Conservation (phyloP, 768 basidiomycete genomes). For the Leccinum aurantiacum region DNA sequence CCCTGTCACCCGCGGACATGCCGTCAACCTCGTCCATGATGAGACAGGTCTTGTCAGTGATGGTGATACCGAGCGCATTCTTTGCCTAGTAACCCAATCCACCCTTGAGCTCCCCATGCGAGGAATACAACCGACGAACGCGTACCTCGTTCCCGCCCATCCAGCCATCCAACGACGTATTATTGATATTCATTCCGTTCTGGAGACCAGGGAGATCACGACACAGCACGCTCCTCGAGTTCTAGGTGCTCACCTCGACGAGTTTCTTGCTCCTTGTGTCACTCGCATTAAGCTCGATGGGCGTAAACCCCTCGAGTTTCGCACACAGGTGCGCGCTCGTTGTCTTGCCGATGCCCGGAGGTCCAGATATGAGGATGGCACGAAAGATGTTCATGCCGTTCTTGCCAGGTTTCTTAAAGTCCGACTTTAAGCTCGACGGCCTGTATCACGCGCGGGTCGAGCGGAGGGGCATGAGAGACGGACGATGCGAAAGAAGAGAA, state of each 20-base stretch:
- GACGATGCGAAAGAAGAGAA: not conserved
- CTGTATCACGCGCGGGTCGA: constrained; percentile 39
- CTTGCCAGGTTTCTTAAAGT: constrained; percentile 95
- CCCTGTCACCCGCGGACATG: constrained; percentile 97
- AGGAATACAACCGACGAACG: constrained; percentile 23
- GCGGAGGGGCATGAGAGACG: not conserved
- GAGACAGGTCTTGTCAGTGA: constrained; percentile 80
- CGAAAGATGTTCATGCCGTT: constrained; percentile 83
- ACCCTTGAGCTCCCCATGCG: not conserved
- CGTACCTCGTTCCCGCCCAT: constrained; percentile 59
- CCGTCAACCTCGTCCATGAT: constrained; percentile 99
- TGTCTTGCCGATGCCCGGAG: constrained; percentile 98
- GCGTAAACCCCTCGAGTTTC: constrained; percentile 84
- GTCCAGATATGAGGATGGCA: constrained; percentile 86
- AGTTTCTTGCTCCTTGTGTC: constrained; percentile 96
- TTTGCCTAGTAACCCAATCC: constrained; percentile 40
- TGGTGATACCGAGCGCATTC: constrained; percentile 67
- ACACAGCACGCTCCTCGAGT: not conserved
- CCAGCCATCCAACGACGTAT: constrained; percentile 86
- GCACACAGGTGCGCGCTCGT: constrained; percentile 93
- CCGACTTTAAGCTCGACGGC: constrained; percentile 66
- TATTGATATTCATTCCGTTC: constrained; percentile 89
- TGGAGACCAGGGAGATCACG: constrained; percentile 28
- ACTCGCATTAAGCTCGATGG: constrained; percentile 96
- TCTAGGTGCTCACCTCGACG: constrained; percentile 62